These are phyloP conservation scores for Scutellaria baicalensis DNA, from an alignment of 257 asterid species.

Conservation along the genomic window DNA sequence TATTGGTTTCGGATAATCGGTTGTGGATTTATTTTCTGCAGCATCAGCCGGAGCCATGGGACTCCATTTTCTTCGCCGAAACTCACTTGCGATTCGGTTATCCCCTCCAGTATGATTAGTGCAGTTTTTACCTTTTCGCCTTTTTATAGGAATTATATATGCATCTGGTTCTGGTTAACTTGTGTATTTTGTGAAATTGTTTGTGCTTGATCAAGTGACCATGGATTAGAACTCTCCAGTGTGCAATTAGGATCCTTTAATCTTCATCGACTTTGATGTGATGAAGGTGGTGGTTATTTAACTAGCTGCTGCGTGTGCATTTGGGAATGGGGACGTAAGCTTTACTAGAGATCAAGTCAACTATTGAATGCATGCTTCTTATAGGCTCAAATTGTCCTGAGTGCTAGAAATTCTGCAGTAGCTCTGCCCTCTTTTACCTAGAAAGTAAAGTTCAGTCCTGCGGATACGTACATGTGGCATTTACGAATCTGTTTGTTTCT, in stretches of 20 bases:
- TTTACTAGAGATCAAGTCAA: neutral
- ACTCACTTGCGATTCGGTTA: constrained; percentile 63
- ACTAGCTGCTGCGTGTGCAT: neutral
- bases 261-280: neutral
- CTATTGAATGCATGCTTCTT: neutral
- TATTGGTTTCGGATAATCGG: constrained; percentile 67
- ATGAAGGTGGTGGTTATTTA: neutral
- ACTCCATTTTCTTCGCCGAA: constrained; percentile 79
- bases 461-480: neutral
- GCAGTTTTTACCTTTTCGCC: neutral
- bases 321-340: neutral
- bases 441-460: neutral
- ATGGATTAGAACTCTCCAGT: neutral
- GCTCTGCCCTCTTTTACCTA: neutral
- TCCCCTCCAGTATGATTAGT: constrained; percentile 61
- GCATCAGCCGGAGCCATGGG: constrained; percentile 73
- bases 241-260: neutral
- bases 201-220: neutral
- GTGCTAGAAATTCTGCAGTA: neutral
- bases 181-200: neutral
- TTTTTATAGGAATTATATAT: neutral
- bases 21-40: constrained; percentile 89
- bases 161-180: neutral
- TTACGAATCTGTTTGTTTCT: neutral
- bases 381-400: neutral